Evolutionary conservation across 1,139 yeast genomes (phyloP), one percentile per base, ranked within the genome.

Genomic region (Geotrichum aggregatum): DNA sequence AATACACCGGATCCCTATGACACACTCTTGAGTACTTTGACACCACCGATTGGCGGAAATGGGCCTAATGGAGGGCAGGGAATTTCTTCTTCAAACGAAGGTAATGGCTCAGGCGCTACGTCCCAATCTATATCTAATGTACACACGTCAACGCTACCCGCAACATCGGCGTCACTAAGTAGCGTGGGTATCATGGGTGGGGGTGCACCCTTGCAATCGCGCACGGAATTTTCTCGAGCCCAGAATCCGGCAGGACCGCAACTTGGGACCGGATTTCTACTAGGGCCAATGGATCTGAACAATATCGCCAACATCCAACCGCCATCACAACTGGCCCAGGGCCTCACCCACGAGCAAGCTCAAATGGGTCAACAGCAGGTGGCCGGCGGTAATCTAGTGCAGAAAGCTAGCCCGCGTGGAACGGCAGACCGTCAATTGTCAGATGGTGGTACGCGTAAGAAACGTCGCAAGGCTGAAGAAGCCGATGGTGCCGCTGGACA

Each of bases 1-100:
- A 38, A 13, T 28, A 21, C 44, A 11, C 44, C 33, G 10, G 44
- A 41, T 31, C 44, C 44, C 21, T 41, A 41, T 41, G 44, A 41
- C 22, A 16, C 44, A 8, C 34, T 41, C 10, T 7, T 41, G 19
- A 41, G 21, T 18, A 11, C 44, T 3, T 18, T 41, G 33, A 24
- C 44, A 11, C 34, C 44, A 21, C 34, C 44, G n/a, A 26, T 24
- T 13, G 34, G 21, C n/a, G 43, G 14, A 36, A 33, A 33, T 14
- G 18, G 18, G 13, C 5, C 39, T 35, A 19, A 19, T 11, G 39
- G 21, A 14, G 19, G 39, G 3, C 39, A 13, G 19, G 21, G 39
- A 5, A 13, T 5, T n/a, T 21, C 39, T 8, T 21, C 39, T 14
- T 16, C 39, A 24, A 24, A 24, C 28, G 28, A 24, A 24, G 28